These are phyloP conservation scores for Oidiodendron maius DNA, from an alignment of 495 filamentous ascomycete genomes.

Conservation along the genomic window DNA sequence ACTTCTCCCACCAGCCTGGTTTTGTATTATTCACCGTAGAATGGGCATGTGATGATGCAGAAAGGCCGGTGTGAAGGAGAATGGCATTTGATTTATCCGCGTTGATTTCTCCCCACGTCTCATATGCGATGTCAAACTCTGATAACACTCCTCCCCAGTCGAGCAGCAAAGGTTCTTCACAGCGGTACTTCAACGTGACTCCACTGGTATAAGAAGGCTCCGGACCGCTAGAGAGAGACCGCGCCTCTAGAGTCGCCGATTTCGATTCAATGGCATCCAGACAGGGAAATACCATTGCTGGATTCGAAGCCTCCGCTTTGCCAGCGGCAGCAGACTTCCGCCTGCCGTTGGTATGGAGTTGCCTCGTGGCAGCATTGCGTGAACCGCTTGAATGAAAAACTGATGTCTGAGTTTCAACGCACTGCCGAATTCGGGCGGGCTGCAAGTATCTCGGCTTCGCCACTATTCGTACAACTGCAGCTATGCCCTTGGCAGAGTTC, in stretches of 20 bases:
- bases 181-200: conserved; percentile 68
- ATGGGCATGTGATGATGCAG: conserved; percentile 91
- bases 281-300: conserved; percentile 90
- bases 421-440: conserved; percentile 5
- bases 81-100: conserved; percentile 81
- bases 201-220: conserved; percentile 94
- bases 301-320: conserved; percentile 61
- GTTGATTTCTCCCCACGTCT: conserved; percentile 88
- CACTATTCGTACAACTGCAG: conserved; percentile 12
- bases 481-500: conserved; percentile 13
- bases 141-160: conserved; percentile 91
- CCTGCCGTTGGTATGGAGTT: conserved; percentile 2
- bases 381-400: background rate
- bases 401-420: background rate
- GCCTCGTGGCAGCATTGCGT: conserved; percentile 4
- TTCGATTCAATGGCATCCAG: conserved; percentile 85
- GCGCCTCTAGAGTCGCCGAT: conserved; percentile 68
- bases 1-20: conserved; percentile 98
- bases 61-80: conserved; percentile 88
- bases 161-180: conserved; percentile 66
- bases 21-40: conserved; percentile 80
- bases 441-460: background rate
- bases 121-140: conserved; percentile 85
- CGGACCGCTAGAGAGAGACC: conserved; percentile 70
- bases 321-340: background rate